A percentile compares a stretch with the other conserved stretches of the same genome.
These are phyloP conservation scores for Phialocephala subalpina DNA, from an alignment of 2,329 filamentous ascomycete species.

Conservation along the genomic window DNA sequence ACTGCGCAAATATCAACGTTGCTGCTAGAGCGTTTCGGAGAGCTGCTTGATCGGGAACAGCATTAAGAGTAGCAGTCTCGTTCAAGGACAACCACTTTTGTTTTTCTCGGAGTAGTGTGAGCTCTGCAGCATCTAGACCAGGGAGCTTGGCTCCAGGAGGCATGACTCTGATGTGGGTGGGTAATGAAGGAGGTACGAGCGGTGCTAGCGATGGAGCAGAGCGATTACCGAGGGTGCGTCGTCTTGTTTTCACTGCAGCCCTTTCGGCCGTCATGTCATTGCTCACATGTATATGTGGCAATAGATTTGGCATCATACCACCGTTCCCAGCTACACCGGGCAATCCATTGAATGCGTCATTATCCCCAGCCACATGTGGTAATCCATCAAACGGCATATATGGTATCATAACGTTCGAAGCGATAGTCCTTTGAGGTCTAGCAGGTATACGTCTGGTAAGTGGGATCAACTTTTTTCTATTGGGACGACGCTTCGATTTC, in stretches of 20 bases:
- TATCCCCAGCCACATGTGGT: too few relatives aligned
- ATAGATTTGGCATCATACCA: not conserved
- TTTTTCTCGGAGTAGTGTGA: slow-evolving; percentile 24
- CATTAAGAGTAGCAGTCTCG: not conserved
- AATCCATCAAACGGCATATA: too few relatives aligned
- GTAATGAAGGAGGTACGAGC: not conserved
- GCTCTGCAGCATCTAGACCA: slow-evolving; percentile 7
- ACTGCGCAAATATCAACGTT: slow-evolving; percentile 56
- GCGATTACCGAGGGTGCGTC: not conserved
- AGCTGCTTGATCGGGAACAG: not conserved
- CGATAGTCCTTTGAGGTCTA: not conserved
- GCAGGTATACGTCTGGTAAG: not conserved
- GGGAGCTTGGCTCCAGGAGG: slow-evolving; percentile 11
- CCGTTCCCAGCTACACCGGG: too few relatives aligned
- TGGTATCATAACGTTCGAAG: too few relatives aligned
- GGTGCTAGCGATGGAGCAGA: not conserved
- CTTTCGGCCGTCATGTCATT: not conserved
- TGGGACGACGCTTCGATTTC: not conserved
- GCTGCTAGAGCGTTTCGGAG: slow-evolving; percentile 31
- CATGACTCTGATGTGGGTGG: not conserved
- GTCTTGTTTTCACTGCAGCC: too few relatives aligned
- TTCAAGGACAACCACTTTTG: slow-evolving; percentile 13
- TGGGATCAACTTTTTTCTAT: not conserved
- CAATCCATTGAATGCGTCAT: too few relatives aligned
- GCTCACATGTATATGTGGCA: not conserved